Base-by-base conservation (phyloP, 1,284 basidiomycete species). In the Chalciporus sp. region DNA sequence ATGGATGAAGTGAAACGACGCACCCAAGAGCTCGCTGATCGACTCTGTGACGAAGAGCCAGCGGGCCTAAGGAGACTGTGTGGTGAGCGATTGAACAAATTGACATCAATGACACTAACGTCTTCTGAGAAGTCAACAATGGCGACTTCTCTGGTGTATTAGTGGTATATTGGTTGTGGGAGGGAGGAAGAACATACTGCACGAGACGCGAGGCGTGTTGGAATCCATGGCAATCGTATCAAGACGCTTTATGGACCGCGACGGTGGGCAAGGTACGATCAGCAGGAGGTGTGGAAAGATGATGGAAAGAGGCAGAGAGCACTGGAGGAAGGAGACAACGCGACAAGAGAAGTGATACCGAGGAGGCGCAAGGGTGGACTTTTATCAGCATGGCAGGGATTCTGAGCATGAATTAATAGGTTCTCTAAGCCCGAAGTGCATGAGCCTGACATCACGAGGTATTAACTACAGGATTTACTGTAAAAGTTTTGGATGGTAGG, bases 71-170 rank as follows among this genome's bases (percentile, higher is more conserved):
- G 52, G 58, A 49, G 53, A 49, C 50, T 26, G 26, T 12, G 41
- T 27, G 35, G 26, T 58, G 42, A 51, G 44, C 40, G 7, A 44
- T 19, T 29, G 50, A 26, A 28, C 43, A 53, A 7, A 47, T 4
- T 23, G 7, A 47, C 8, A 29, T 41, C 19, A 26, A 56, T 40
- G 50, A 14, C 31, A 52, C 70, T 63, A 66, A 86, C 86, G 68
- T 87, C 76, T 70, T 86, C 79, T 14, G 84, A 83, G 69, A 90
- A 89, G 68, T 90, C 86, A 31, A 88, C 82, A 60, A 89, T 88
- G 9, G 83, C 85, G 56, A 89, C 86, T 89, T 63, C n/a, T 45
- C 56, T 45, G 29, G 31, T 29, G 55, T 45, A 40, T 69, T 20
- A 64, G 52, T 33, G 16, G 17, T 33, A 35, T 7, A 43, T 40